These are phyloP conservation scores for Eucalyptus caleyi DNA, from an alignment of 345 rosid genomes.

Conservation along the genomic window DNA sequence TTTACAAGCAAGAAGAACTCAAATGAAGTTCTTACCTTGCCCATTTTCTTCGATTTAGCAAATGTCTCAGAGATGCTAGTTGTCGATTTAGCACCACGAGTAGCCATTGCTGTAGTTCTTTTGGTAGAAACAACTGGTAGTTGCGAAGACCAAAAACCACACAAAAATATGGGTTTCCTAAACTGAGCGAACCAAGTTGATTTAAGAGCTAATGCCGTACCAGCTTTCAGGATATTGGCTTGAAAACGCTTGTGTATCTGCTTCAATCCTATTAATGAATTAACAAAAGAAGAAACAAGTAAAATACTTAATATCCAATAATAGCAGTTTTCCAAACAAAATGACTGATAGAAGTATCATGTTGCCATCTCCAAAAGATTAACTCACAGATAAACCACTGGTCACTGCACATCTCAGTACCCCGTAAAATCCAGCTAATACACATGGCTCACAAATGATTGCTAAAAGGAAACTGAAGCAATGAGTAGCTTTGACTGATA, in stretches of 20 bases:
- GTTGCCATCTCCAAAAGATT: not conserved
- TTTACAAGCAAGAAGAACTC: not conserved
- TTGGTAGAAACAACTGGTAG: not conserved
- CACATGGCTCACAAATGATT: not conserved
- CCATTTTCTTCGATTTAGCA: not conserved
- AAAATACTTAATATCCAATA: not conserved
- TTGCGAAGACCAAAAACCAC: not conserved
- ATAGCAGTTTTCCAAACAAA: not conserved
- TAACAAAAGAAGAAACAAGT: not conserved
- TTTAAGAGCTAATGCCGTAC: not conserved
- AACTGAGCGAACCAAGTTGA: not conserved
- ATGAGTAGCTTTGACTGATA: not conserved
- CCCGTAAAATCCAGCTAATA: not conserved
- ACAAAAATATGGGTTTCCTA: not conserved
- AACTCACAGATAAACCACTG: not conserved
- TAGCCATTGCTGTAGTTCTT: not conserved
- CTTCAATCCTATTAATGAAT: not conserved
- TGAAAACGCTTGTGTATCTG: fast-evolving
- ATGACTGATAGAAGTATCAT: not conserved
- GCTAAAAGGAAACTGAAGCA: not conserved
- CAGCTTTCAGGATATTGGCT: not conserved
- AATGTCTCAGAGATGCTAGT: not conserved
- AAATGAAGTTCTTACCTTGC: not conserved
- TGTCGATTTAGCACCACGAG: not conserved
- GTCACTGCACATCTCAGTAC: not conserved